Percentiles rank a stretch among this genome's conserved stretches.
phyloP scores from a whole-genome alignment of 2,329 filamentous ascomycete species.

The Diaporthe citriasiana region DNA sequence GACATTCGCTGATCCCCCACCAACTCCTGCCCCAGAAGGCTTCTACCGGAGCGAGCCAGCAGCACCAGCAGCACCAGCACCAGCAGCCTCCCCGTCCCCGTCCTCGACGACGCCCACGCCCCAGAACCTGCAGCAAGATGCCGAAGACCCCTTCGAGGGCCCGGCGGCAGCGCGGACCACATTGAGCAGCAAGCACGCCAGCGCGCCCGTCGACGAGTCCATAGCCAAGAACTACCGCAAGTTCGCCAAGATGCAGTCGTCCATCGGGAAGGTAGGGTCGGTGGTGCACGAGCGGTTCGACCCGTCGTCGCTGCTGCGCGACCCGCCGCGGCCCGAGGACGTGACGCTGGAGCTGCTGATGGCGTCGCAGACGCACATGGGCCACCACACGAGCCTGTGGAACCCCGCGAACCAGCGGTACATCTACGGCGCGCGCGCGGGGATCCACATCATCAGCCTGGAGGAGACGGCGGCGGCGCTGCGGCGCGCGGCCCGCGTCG shows the following conservation, averaged over 20 bases:
- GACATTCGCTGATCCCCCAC: conserved; percentile 44
- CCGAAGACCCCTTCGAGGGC: conserved; percentile 41
- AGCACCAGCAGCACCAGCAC: background rate
- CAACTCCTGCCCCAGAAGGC: conserved; percentile 38
- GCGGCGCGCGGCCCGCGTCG: conserved; percentile 91
- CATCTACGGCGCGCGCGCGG: conserved; percentile 90
- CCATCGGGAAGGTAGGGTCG: conserved; percentile 65
- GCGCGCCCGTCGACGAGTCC: conserved; percentile 28
- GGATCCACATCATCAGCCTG: conserved; percentile 92
- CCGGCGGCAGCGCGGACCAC: conserved; percentile 1
- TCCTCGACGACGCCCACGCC: background rate
- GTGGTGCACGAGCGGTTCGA: conserved; percentile 69
- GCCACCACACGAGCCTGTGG: conserved; percentile 92
- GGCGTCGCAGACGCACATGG: conserved; percentile 88
- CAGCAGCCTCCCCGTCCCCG: background rate
- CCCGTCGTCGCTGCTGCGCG: conserved; percentile 74
- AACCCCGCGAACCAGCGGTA: conserved; percentile 95
- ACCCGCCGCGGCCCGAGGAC: conserved; percentile 83
- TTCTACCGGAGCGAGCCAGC: background rate
- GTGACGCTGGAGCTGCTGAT: conserved; percentile 92
- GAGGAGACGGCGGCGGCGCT: conserved; percentile 91
- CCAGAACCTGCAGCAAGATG: conserved; percentile 39
- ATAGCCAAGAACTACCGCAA: conserved; percentile 54
- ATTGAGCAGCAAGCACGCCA: background rate
- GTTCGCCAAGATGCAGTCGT: conserved; percentile 58